Conservation (phyloP, 2,329 filamentous ascomycete species). For the Fusarium sp. region DNA sequence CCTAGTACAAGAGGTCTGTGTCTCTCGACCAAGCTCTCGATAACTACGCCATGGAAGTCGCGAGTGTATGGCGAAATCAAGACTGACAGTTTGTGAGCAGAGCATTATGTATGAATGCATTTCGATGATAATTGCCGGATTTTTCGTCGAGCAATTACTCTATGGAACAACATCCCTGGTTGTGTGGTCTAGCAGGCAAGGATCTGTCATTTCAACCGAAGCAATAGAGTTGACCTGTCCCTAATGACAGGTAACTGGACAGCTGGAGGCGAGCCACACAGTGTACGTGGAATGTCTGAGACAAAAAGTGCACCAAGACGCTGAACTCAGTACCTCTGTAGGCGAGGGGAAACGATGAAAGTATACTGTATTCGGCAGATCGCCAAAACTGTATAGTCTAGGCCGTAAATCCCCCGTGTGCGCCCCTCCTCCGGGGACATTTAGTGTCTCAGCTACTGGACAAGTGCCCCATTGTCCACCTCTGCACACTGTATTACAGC, state of each 20-base stretch:
- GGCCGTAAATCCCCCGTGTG: not conserved
- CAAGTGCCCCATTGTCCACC: not conserved
- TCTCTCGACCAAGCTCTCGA: slow-evolving; percentile 2
- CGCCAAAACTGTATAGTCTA: slow-evolving; percentile 15
- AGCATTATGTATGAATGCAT: not conserved
- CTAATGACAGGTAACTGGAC: slow-evolving; percentile 5
- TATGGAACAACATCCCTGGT: not conserved
- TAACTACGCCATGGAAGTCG: not conserved
- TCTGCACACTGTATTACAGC: slow-evolving; percentile 33
- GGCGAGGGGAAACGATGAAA: slow-evolving; percentile 4
- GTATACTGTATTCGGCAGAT: slow-evolving; percentile 8
- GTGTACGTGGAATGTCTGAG: slow-evolving; percentile 1
- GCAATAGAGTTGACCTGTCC: slow-evolving; percentile 10
- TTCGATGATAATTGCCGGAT: not conserved
- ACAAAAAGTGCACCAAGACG: slow-evolving; percentile 2
- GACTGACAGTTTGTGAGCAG: not conserved
- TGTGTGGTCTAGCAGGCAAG: not conserved
- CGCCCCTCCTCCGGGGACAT: slow-evolving; percentile 5
- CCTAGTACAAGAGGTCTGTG: not conserved
- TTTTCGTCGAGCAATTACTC: not conserved
- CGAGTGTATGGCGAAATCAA: not conserved
- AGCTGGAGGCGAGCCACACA: not conserved
- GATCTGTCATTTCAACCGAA: slow-evolving; percentile 8
- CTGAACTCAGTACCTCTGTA: not conserved
- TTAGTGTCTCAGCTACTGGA: slow-evolving; percentile 6